Base-by-base conservation (phyloP, 495 filamentous ascomycete genomes). In the Cladorrhinum samala region DNA sequence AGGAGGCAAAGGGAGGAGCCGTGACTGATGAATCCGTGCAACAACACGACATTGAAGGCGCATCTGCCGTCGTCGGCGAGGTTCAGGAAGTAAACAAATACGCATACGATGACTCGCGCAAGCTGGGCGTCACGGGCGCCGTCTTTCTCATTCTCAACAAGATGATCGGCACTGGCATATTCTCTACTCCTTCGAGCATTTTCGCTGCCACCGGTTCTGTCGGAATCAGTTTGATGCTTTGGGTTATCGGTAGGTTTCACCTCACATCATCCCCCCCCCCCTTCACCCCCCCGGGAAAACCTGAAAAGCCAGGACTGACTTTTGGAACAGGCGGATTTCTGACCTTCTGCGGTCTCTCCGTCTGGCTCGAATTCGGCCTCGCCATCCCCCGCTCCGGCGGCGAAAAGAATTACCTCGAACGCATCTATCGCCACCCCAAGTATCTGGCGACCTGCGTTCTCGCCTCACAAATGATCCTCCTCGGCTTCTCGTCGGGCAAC, bases 371-470 rank as follows among this genome's bases (percentile, higher is more conserved):
- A 39, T 68, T 78, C 63, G 81, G 81, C 27, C 77, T 77, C 27
- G 77, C 74, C 11, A 78, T 77, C 43, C 76, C 76, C 3, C 56
- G 68, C n/a, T 75, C 68, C 18, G 76, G 77, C 16, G 77, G 77
- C n/a, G 76, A 80, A 50, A 78, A 78, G 57, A 73, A 83, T 60
- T 85, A 85, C 61, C 78, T 86, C 33, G 82, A 87, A 63, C 76
- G 75, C 30, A 77, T 85, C 39, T 84, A 76, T 66, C 73, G 72
- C 23, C 79, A 76, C 41, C 83, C 84, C 8, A 72, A 68, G 33
- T 83, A 82, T 71, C 71, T 87, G 1, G 78, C 78, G 9, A 84
- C 80, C 0, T 77, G 73, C 54, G 76, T 84, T 60, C 82, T 80
- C 53, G 76, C 78, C 16, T 68, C 76, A 1, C 81, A 83, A 55